Evolutionary conservation across 1,284 basidiomycete genomes (phyloP), one percentile per base, ranked within the genome.

Genomic region (Somion occarium): DNA sequence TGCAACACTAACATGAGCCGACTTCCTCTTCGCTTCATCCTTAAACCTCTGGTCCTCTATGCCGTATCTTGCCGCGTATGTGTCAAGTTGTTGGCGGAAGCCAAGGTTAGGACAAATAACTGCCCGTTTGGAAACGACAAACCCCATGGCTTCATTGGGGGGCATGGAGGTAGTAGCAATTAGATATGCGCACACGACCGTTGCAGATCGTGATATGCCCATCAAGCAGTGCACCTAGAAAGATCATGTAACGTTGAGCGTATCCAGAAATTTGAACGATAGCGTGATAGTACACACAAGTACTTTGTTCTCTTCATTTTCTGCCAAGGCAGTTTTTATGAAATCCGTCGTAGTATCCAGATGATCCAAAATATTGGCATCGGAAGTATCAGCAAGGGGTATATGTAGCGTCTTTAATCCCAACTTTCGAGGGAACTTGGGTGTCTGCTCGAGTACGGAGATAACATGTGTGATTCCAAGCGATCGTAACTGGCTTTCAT

Each of bases 111-210:
- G 72, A 22, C 52, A 53, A 38, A 67, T 66, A 23, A 72, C 61
- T 15, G 55, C 44, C n/a, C 73, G 69, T 43, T 59, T 60, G 18
- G 53, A 53, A 41, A 50, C 56, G 18, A 71, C 64, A 47, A 64
- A 68, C 11, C 56, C 58, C 44, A 73, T 54, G 12, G 71, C 67
- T 18, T 70, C 64, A 19, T 55, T 25, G 5, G 67, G 59, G 7
- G 58, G 55, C 64, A 71, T 67, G n/a, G 55, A 42, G 19, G 44
- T 57, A 5, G 65, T 61, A 12, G 72, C 70, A 66, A 81, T 70
- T 44, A 80, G 69, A 59, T 80, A 79, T 3, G 77, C 79, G 53
- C 77, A 73, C 44, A 80, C 75, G 51, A 80, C 70, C 5, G 76
- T 76, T 5, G 78, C 71, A 34, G 73, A 75, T 38, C 79, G 71